phyloP scores from a whole-genome alignment of 768 basidiomycete genomes.

The Pulveroboletus sp. region DNA sequence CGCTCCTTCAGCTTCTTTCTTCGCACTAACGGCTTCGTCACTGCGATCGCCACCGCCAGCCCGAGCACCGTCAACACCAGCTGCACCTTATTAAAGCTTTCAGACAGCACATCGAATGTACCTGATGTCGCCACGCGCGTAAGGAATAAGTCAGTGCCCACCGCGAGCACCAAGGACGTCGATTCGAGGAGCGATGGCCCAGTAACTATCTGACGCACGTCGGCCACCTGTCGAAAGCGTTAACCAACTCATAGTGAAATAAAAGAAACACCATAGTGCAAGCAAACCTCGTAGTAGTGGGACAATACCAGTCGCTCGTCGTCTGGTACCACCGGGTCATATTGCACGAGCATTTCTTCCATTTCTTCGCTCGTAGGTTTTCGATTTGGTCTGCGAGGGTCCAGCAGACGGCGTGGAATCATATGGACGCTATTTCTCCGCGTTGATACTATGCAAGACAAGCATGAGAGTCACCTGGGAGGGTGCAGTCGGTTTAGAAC shows the following conservation, averaged over 20 bases:
- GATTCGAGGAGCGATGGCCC: slow-evolving; percentile 87
- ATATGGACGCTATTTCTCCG: slow-evolving; percentile 68
- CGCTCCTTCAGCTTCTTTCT: slow-evolving; percentile 60
- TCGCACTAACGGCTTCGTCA: slow-evolving; percentile 77
- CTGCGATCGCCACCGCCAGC: slow-evolving; percentile 66
- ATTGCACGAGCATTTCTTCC: slow-evolving; percentile 83
- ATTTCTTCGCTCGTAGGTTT: slow-evolving; percentile 73
- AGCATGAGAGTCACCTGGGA: background rate
- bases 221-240: slow-evolving; percentile 49
- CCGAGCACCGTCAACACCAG: slow-evolving; percentile 77
- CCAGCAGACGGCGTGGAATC: slow-evolving; percentile 66
- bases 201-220: slow-evolving; percentile 64
- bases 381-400: slow-evolving; percentile 77
- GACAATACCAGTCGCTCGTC: slow-evolving; percentile 59
- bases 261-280: slow-evolving; percentile 17
- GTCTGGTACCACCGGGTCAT: slow-evolving; percentile 73
- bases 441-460: slow-evolving; percentile 60
- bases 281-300: slow-evolving; percentile 49
- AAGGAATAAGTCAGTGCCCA: slow-evolving; percentile 86
- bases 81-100: slow-evolving; percentile 91
- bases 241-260: background rate
- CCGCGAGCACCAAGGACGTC: slow-evolving; percentile 81
- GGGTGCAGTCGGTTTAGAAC: background rate
- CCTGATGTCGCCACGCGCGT: slow-evolving; percentile 81
- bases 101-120: slow-evolving; percentile 89